Percentiles rank a stretch among this genome's conserved stretches.
phyloP scores from a whole-genome alignment of 2,329 filamentous ascomycete genomes.

The Endoconidiophora polonica region DNA sequence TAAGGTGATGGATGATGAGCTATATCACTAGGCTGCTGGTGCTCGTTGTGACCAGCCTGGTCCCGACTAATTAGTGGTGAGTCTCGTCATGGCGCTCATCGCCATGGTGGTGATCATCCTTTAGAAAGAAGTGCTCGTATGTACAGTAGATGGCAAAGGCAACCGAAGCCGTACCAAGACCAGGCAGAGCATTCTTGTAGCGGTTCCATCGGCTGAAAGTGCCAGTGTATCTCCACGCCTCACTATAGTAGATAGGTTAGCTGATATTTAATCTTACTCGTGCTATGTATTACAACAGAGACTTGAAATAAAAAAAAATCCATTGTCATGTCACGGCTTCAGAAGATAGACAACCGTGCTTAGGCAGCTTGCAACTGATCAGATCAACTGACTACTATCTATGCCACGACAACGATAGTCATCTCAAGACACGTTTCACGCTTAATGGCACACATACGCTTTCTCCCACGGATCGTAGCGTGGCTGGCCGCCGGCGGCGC shows the following conservation, averaged over 20 bases:
- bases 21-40: not conserved
- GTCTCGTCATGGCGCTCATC: constrained; percentile 33
- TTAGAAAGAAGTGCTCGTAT: constrained; percentile 76
- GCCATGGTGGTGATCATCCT: constrained; percentile 48
- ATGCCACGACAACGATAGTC: too few species aligned
- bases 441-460: constrained; percentile 30
- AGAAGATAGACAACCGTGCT: too few species aligned
- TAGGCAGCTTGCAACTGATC: too few species aligned
- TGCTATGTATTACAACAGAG: not conserved
- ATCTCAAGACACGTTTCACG: too few species aligned
- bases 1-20: not conserved
- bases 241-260: constrained; percentile 34
- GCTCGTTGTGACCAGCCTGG: too few species aligned
- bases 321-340: too few species aligned
- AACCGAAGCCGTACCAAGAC: constrained; percentile 79
- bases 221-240: constrained; percentile 87
- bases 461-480: constrained; percentile 52
- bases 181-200: constrained; percentile 73
- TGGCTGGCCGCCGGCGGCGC: constrained; percentile 46
- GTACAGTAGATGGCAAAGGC: constrained; percentile 81
- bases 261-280: not conserved
- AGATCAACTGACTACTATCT: too few species aligned
- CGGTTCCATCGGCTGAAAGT: constrained; percentile 79
- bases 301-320: not conserved
- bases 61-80: constrained; percentile 32